Percentiles rank a stretch among this genome's conserved stretches.
Conservation (phyloP, 441 rosid genomes). For the Sinapis alba region DNA sequence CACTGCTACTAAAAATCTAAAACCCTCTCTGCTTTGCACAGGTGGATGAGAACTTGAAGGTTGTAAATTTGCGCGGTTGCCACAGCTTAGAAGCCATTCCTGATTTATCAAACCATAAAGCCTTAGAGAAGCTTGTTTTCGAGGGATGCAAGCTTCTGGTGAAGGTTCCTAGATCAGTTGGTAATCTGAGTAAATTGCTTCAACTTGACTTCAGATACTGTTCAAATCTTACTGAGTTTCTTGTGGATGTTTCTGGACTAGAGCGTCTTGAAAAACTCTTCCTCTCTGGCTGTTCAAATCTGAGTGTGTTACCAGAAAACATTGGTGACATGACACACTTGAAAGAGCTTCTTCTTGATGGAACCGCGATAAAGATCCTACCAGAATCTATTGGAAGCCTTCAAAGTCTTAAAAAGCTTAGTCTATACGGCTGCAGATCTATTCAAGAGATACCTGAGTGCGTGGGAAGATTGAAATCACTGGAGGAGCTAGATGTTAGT, state of each 20-base stretch:
- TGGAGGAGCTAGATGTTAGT: constrained; percentile 49
- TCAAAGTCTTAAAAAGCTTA: constrained; percentile 52
- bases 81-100: constrained; percentile 45
- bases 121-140: constrained; percentile 58
- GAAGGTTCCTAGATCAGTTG: constrained; percentile 54
- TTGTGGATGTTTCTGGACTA: constrained; percentile 56
- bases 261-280: constrained; percentile 50
- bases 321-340: constrained; percentile 54
- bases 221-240: constrained; percentile 47
- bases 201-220: constrained; percentile 56
- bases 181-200: constrained; percentile 44
- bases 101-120: constrained; percentile 50
- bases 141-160: constrained; percentile 46
- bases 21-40: constrained; percentile 33
- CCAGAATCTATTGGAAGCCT: constrained; percentile 52
- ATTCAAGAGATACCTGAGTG: constrained; percentile 45
- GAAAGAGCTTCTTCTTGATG: constrained; percentile 54
- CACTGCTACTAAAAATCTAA: not conserved
- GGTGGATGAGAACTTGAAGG: constrained; percentile 50
- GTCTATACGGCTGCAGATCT: constrained; percentile 44
- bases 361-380: constrained; percentile 50
- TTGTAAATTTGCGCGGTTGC: constrained; percentile 51
- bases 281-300: constrained; percentile 52
- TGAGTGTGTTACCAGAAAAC: constrained; percentile 53
- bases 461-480: constrained; percentile 46